A percentile compares a stretch with the other conserved stretches of the same genome.
phyloP scores from a whole-genome alignment of 225 moss, liverwort and hornwort species.

The Pseudoscleropodium purum region DNA sequence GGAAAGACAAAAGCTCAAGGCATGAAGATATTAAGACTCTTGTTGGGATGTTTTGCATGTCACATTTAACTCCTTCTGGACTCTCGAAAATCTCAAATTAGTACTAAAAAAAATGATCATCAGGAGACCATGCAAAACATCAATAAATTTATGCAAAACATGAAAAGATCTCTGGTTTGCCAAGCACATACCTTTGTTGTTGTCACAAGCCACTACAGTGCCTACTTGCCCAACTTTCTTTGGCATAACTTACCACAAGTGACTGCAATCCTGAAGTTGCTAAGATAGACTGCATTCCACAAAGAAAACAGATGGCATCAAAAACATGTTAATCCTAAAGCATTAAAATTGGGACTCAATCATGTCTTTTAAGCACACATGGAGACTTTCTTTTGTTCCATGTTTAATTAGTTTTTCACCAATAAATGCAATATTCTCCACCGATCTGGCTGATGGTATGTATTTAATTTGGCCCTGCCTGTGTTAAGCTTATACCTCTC shows the following conservation, averaged over 20 bases:
- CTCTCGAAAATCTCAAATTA: too few relatives aligned
- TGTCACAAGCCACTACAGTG: slow-evolving; percentile 54
- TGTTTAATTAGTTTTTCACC: background rate
- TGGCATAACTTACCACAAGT: slow-evolving; percentile 52
- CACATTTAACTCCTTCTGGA: too few relatives aligned
- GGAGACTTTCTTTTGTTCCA: background rate
- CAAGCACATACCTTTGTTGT: slow-evolving; percentile 43
- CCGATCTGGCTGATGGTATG: too few relatives aligned
- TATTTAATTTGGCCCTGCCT: background rate
- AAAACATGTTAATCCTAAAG: background rate
- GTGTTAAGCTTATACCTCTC: too few relatives aligned
- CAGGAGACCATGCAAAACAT: too few relatives aligned
- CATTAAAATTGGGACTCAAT: background rate
- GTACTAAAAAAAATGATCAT: too few relatives aligned
- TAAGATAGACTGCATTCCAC: slow-evolving; percentile 32
- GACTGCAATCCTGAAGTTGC: slow-evolving; percentile 73
- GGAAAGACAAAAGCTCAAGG: background rate
- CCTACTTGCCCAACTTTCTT: slow-evolving; percentile 73
- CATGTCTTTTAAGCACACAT: background rate
- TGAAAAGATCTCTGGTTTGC: too few relatives aligned
- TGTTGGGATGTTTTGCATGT: background rate
- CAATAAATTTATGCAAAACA: too few relatives aligned
- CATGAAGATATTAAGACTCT: background rate
- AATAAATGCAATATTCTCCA: background rate
- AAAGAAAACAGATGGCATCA: background rate